Conservation (phyloP, 177 flowering plant genomes). For the Vitis hybrid region DNA sequence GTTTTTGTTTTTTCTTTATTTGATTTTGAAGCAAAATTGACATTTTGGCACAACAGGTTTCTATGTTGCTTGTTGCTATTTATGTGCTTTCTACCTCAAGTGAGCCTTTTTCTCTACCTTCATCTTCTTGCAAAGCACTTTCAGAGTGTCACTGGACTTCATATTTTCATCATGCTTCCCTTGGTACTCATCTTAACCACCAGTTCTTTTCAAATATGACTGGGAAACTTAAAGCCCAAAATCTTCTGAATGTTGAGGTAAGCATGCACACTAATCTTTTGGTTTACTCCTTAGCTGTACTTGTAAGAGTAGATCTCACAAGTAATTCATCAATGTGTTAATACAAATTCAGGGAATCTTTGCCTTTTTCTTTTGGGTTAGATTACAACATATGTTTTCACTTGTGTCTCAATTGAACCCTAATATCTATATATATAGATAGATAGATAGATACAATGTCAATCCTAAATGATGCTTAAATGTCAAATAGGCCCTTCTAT, state of each 20-base stretch:
- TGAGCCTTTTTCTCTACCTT: slow-evolving; percentile 32
- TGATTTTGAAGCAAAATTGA: not conserved
- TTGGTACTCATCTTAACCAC: slow-evolving; percentile 64
- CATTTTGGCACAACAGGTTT: slow-evolving; percentile 49
- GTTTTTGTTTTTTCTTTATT: not conserved
- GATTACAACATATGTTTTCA: too few relatives aligned
- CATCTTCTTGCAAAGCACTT: slow-evolving; percentile 37
- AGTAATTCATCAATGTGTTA: too few relatives aligned
- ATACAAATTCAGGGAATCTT: too few relatives aligned
- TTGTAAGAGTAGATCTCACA: too few relatives aligned
- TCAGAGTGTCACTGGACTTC: slow-evolving; percentile 78
- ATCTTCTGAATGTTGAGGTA: slow-evolving; percentile 43
- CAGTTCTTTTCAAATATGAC: slow-evolving; percentile 41
- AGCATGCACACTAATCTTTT: slow-evolving; percentile 3
- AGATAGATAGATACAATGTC: too few relatives aligned
- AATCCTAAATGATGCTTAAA: too few relatives aligned
- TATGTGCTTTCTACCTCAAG: slow-evolving; percentile 47
- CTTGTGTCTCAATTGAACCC: too few relatives aligned
- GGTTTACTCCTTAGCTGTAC: not conserved
- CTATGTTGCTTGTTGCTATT: slow-evolving; percentile 65
- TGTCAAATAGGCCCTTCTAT: too few relatives aligned
- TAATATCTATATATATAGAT: too few relatives aligned
- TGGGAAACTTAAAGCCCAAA: slow-evolving; percentile 25
- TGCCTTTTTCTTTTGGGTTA: too few relatives aligned
- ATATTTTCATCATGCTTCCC: slow-evolving; percentile 93